Evolutionary conservation across 192 early-diverging fungal genomes (phyloP).

Genomic region (Umbelopsis isabellina): DNA sequence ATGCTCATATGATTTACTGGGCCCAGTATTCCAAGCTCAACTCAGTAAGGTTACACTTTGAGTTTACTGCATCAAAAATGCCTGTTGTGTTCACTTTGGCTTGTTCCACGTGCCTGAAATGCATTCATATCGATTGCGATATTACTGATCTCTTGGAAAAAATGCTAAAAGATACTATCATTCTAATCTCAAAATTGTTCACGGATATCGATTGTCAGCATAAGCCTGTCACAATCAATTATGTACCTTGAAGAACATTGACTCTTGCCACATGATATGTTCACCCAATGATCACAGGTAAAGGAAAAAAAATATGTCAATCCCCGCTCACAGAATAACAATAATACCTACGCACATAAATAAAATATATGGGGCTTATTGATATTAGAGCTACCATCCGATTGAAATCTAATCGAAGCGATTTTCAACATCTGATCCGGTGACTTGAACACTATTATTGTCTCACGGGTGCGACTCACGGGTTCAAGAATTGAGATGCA

Average conservation of each 20-base stretch:
- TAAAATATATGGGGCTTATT: constrained; percentile 18
- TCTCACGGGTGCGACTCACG: constrained; percentile 20
- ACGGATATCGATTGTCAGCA: no score
- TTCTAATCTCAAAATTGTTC: no score
- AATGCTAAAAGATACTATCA: no score
- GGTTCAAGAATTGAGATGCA: neutral
- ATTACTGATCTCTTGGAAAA: no score
- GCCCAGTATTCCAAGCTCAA: no score
- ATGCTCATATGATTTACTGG: no score
- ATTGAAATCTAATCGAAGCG: neutral
- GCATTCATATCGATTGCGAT: constrained; percentile 4
- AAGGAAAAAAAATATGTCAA: neutral
- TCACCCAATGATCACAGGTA: neutral
- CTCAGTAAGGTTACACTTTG: no score
- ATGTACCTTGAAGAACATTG: neutral
- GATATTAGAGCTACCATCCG: constrained; percentile 5
- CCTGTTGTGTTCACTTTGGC: neutral
- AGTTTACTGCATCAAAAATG: neutral
- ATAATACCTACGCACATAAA: constrained; percentile 11
- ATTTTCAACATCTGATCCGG: constrained; percentile 6
- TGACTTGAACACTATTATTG: neutral
- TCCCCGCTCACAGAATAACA: constrained; percentile 8
- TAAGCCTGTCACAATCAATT: no score
- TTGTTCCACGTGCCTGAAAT: neutral
- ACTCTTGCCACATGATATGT: neutral